phyloP scores from a whole-genome alignment of 2,329 filamentous ascomycete genomes.

The Fusarium globosum region DNA sequence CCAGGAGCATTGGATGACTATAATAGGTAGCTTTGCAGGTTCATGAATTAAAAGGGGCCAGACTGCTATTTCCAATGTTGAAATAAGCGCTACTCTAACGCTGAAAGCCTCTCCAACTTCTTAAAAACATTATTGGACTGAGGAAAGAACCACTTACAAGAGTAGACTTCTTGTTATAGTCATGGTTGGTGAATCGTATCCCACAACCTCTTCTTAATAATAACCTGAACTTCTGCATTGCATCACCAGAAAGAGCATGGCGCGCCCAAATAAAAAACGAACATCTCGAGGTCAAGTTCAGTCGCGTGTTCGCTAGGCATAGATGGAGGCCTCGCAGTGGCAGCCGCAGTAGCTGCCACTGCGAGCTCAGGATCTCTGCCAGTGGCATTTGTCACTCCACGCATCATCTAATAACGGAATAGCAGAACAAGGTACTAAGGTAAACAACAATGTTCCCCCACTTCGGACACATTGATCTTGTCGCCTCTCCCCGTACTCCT shows the following conservation, averaged over 20 bases:
- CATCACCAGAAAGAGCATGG: not conserved
- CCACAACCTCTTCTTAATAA: not conserved
- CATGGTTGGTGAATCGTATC: not conserved
- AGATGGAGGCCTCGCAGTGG: conserved; percentile 1
- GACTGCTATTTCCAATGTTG: not conserved
- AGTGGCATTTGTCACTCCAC: not conserved
- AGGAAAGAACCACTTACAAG: not conserved
- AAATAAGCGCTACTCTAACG: not conserved
- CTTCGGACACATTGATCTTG: not conserved
- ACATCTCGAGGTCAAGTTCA: not conserved
- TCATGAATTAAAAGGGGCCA: not conserved
- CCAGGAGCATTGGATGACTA: not conserved
- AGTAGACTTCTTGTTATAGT: not conserved
- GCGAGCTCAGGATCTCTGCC: not conserved
- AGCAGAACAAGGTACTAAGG: not conserved
- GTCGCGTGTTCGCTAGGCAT: not conserved
- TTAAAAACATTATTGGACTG: not conserved
- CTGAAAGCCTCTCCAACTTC: not conserved
- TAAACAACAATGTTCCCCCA: not conserved
- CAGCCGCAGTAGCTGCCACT: not conserved
- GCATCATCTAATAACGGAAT: not conserved
- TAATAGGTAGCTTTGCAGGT: not conserved
- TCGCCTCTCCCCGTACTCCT: not conserved
- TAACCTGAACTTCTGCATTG: not conserved
- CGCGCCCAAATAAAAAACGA: not conserved